Evolutionary conservation across 768 basidiomycete species (phyloP), one percentile per base, ranked within the genome.

Genomic region (Mycena rosella): DNA sequence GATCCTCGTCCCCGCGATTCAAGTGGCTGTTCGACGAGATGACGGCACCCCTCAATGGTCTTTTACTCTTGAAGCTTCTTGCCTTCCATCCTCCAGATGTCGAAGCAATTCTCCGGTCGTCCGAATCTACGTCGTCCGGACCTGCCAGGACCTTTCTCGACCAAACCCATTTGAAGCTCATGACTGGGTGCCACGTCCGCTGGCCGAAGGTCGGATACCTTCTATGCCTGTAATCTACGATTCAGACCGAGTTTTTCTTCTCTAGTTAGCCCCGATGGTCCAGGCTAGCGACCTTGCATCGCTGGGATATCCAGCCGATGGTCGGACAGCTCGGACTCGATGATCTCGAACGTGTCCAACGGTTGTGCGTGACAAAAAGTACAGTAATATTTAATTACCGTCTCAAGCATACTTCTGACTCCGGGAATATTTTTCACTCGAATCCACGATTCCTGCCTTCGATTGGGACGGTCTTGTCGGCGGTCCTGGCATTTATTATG

Each of bases 351-450:
- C 40, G 22, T 24, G 24, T 24, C 11, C 9, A 45, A 22, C 61
- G n/a, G n/a, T n/a, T n/a, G n/a, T n/a, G n/a, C n/a, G n/a, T n/a
- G n/a, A n/a, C n/a, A n/a, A n/a, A n/a, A n/a, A n/a, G n/a, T n/a
- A n/a, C 32, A 34, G 32, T 34, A 55, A 15, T 14, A 48, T 13
- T 65, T 52, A 49, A 65, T 65, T 42, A 53, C 62, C 62, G 62
- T 32, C 26, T 20, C 29, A 26, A 30, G 4, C n/a, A 15, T 29
- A 30, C 62, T 63, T 62, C 60, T 47, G 32, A 22, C 24, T 36
- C 55, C 17, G 18, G 26, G 29, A 20, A 47, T 15, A 51, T 30
- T 40, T 32, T 26, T 22, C n/a, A 1, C 14, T 47, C 5, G 5
- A 13, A 48, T 36, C 29, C 8, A 24, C 32, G 24, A 13, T 47